Evolutionary conservation across 495 filamentous ascomycete genomes (phyloP).

Genomic region (Cryomyces minteri): DNA sequence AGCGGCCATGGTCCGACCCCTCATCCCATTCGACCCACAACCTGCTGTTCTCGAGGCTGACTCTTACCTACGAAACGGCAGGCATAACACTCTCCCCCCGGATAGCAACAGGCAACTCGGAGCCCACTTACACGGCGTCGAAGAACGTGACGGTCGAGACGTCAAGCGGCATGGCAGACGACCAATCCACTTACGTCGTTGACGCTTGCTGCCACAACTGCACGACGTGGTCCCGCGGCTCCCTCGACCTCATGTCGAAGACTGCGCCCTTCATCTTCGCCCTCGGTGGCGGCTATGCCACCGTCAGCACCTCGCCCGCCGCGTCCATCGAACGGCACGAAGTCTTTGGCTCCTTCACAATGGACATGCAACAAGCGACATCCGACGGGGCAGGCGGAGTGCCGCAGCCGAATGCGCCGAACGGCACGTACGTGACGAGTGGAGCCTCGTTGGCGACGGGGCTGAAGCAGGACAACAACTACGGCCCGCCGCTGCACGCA

Average conservation of each 20-base stretch:
- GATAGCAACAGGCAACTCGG: too few relatives aligned
- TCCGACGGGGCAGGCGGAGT: slow-evolving; percentile 10
- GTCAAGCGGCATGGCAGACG: slow-evolving; percentile 20
- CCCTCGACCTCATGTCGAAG: slow-evolving; percentile 19
- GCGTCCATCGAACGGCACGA: slow-evolving; percentile 33
- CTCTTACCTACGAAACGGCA: too few relatives aligned
- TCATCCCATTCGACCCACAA: too few relatives aligned
- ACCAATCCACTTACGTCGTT: slow-evolving; percentile 21
- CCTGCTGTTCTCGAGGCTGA: too few relatives aligned
- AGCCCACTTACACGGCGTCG: background rate
- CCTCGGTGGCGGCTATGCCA: slow-evolving; percentile 22
- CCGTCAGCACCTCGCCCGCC: slow-evolving; percentile 22
- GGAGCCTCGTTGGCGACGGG: background rate
- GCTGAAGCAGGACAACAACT: slow-evolving; percentile 9
- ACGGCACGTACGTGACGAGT: background rate
- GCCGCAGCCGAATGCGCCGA: background rate
- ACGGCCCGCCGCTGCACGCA: slow-evolving; percentile 29
- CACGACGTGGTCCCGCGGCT: slow-evolving; percentile 23
- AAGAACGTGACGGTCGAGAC: background rate
- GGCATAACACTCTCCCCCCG: too few relatives aligned
- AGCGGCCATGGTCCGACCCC: slow-evolving; percentile 16
- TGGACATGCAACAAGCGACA: slow-evolving; percentile 31
- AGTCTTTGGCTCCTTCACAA: slow-evolving; percentile 32
- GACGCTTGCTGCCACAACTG: slow-evolving; percentile 31
- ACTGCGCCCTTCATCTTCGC: slow-evolving; percentile 35